Base-by-base conservation (phyloP, 805 yeast species). In the Schwanniomyces pseudopolymorphus region DNA sequence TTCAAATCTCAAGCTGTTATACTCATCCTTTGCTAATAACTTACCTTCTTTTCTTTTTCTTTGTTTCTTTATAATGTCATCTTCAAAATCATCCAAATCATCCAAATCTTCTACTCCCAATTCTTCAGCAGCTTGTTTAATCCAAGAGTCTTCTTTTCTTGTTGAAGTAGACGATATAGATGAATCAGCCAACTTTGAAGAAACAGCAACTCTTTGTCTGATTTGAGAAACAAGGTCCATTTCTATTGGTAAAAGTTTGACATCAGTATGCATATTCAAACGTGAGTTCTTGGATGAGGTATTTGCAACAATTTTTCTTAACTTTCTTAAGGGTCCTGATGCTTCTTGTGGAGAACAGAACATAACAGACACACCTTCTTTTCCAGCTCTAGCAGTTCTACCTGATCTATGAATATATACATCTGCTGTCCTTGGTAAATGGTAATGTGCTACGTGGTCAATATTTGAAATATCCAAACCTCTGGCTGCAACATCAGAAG, bases 401-500 rank as follows among this genome's bases (percentile, higher is more conserved):
- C 99, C 99, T 1, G 97, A 88, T 64, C 99, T 79, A 67, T 94
- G 99, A 55, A 94, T 84, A 61, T 94, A 94, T 42, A 89, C 83
- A 60, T 94, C 99, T 0, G 97, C 97, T 13, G 95, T 77, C 51
- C 98, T 77, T 9, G 99, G 98, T 51, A 94, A 75, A 67, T 94
- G 97, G 61, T 92, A 94, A 66, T 94, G 99, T 17, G 92, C 87
- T 41, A 94, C 98, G 65, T 94, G 98, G 56, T 90, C 85, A 43
- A 94, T 91, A 40, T 79, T 80, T 2, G 96, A 86, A 45, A 94
- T 89, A 74, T 94, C 99, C 49, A 94, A 77, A 49, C 99, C 99
- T 74, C 99, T 81, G 3, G 99, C 99, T 2, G 99, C 99, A 39
- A 94, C 98, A 67, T 94, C 99, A 3, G 98, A 89, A 0, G 97